These are phyloP conservation scores for Avena eriantha DNA, from an alignment of 176 grass and related monocot genomes.

Conservation along the genomic window DNA sequence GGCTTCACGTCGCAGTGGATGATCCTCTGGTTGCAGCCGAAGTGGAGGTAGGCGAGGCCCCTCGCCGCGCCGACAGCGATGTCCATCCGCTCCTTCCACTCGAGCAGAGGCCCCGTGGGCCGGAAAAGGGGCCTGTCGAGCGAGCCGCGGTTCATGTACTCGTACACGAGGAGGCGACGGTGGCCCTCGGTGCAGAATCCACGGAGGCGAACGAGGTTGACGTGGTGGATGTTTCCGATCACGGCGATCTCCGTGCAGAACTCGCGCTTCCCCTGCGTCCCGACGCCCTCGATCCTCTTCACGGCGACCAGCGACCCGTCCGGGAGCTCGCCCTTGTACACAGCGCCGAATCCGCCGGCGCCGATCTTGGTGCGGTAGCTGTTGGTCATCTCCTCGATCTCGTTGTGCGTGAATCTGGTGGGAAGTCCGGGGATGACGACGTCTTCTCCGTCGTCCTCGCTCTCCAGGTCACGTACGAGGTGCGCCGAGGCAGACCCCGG, in stretches of 20 bases:
- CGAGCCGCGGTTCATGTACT: constrained; percentile 82
- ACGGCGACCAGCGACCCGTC: constrained; percentile 68
- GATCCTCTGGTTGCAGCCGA: constrained; percentile 75
- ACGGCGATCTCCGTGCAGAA: constrained; percentile 94
- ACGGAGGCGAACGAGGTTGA: constrained; percentile 83
- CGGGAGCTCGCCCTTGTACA: constrained; percentile 74
- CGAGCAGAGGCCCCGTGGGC: constrained; percentile 33
- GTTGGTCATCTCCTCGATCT: constrained; percentile 70
- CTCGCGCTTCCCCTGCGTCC: constrained; percentile 76
- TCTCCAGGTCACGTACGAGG: constrained; percentile 45
- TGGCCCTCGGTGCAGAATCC: constrained; percentile 71
- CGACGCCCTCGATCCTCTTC: constrained; percentile 74
- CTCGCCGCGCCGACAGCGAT: constrained; percentile 72
- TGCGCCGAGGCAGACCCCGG: constrained; percentile 53
- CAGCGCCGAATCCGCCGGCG: constrained; percentile 71
- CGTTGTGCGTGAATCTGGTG: constrained; percentile 59
- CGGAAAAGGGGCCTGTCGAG: constrained; percentile 75
- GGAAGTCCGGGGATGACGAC: constrained; percentile 75
- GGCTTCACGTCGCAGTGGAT: constrained; percentile 93
- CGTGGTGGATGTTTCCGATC: constrained; percentile 89
- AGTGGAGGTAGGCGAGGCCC: constrained; percentile 87
- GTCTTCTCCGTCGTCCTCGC: constrained; percentile 49
- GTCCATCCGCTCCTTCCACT: constrained; percentile 74
- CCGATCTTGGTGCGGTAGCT: constrained; percentile 70
- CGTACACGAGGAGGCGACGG: constrained; percentile 74